These are phyloP conservation scores for Fermentozyma sake DNA, from an alignment of 1,139 yeast genomes.

Conservation along the genomic window DNA sequence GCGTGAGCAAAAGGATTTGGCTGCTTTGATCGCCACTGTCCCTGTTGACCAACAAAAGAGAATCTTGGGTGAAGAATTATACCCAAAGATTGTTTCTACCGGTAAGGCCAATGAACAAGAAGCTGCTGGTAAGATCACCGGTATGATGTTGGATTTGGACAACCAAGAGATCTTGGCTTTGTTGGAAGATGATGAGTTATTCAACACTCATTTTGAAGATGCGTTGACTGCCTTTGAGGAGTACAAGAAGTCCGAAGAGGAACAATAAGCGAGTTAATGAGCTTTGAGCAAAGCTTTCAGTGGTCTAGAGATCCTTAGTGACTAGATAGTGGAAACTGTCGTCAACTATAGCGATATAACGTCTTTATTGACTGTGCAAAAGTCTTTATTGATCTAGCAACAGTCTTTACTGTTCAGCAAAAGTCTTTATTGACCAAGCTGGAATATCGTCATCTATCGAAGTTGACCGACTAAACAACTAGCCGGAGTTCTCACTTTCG, in stretches of 20 bases:
- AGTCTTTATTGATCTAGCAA: too few relatives aligned
- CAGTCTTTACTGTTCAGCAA: too few relatives aligned
- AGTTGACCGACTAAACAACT: too few relatives aligned
- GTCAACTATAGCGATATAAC: too few relatives aligned
- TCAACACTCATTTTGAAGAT: constrained; percentile 90
- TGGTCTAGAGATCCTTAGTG: too few relatives aligned
- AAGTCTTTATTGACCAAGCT: too few relatives aligned
- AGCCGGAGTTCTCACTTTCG: too few relatives aligned
- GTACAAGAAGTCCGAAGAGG: constrained; percentile 52
- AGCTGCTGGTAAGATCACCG: constrained; percentile 98
- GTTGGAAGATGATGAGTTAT: constrained; percentile 84
- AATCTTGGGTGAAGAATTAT: constrained; percentile 95
- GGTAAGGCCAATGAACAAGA: constrained; percentile 85
- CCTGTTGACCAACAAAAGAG: constrained; percentile 93
- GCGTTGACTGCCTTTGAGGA: constrained; percentile 92
- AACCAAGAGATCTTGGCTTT: constrained; percentile 86
- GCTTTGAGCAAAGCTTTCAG: too few relatives aligned
- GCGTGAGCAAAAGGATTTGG: constrained; percentile 43
- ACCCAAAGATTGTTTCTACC: constrained; percentile 88
- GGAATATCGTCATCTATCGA: too few relatives aligned
- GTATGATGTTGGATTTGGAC: constrained; percentile 97
- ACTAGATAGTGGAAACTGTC: too few relatives aligned
- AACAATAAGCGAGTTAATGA: too few relatives aligned
- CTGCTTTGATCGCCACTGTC: constrained; percentile 56
- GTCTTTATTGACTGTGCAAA: too few relatives aligned